A percentile compares a stretch with the other conserved stretches of the same genome.
These are phyloP conservation scores for Barnettozyma siamensis DNA, from an alignment of 805 yeast genomes.

Conservation along the genomic window DNA sequence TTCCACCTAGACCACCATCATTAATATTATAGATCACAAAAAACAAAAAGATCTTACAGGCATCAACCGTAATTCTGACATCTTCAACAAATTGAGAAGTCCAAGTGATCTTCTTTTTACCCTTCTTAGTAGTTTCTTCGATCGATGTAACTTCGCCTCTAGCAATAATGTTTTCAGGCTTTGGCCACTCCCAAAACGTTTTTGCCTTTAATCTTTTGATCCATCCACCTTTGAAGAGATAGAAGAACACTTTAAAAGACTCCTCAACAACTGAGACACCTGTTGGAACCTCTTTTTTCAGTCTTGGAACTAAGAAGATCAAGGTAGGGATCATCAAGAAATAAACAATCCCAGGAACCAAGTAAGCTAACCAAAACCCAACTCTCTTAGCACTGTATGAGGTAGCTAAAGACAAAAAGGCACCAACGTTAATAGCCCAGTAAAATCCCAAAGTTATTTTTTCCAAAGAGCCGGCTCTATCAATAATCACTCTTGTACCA, in stretches of 20 bases:
- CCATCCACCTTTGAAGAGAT: constrained; percentile 39
- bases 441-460: constrained; percentile 70
- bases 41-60: constrained; percentile 66
- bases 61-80: constrained; percentile 54
- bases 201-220: constrained; percentile 33
- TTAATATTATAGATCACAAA: constrained; percentile 71
- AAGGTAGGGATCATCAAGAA: constrained; percentile 44
- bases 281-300: constrained; percentile 21
- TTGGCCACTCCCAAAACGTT: constrained; percentile 48
- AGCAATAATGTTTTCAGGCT: constrained; percentile 48
- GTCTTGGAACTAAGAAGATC: constrained; percentile 22
- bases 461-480: constrained; percentile 65
- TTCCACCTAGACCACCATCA: constrained; percentile 53
- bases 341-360: constrained; percentile 59
- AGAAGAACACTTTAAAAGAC: constrained; percentile 34
- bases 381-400: constrained; percentile 58
- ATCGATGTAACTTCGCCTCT: constrained; percentile 24
- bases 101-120: constrained; percentile 38
- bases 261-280: constrained; percentile 38
- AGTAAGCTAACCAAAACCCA: constrained; percentile 70
- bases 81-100: constrained; percentile 66
- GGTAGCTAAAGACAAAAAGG: constrained; percentile 68
- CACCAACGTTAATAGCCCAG: constrained; percentile 68
- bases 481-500: constrained; percentile 64
- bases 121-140: constrained; percentile 17